Base-by-base conservation (phyloP, 371 early-diverging fungal species). In the Apophysomyces elegans region DNA sequence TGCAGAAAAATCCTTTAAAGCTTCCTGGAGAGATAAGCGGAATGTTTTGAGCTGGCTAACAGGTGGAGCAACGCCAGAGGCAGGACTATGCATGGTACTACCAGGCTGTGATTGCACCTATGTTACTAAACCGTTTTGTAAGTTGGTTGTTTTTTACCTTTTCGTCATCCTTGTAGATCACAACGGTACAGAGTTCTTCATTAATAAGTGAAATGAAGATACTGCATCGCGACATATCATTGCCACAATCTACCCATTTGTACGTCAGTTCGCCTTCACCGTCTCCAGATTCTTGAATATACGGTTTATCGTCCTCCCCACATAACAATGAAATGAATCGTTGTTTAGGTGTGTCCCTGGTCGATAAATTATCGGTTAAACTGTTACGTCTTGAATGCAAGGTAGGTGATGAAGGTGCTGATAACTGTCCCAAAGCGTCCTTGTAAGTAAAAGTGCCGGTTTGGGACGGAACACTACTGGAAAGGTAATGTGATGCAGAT, bases 401-500 rank as follows among this genome's bases (percentile, higher is more conserved):
- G 5, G 66, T 65, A 1, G 78, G 78, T 7, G 78, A 78, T 4
- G 75, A 73, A 0, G 75, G 76, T 4, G 73, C 76, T 7, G 76
- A 73, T 18, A 58, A 26, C 56, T 54, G 66, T 18, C 43, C 44
- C 14, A 21, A 41, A 37, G 57, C 7, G n/a, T 62, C 54, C 13
- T 26, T 38, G 37, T 12, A 41, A 38, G 18, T 62, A 37, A 58
- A 61, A 0, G 26, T 45, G 14, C 58, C 70, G 6, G 70, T 46
- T 18, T 77, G 72, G 7, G 76, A 64, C 11, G 79, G 79, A 2
- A 76, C 65, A 39, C 79, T 79, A 16, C 76, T 76, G 0, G 79
- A 76, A 21, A 76, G 59, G 18, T 65, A 61, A 18, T 58, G 45
- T 16, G 45, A 32, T 37, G 35, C 54, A 41, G 46, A 16, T 5